These are phyloP conservation scores for Candida sphagnicola DNA, from an alignment of 805 yeast species.

Conservation along the genomic window DNA sequence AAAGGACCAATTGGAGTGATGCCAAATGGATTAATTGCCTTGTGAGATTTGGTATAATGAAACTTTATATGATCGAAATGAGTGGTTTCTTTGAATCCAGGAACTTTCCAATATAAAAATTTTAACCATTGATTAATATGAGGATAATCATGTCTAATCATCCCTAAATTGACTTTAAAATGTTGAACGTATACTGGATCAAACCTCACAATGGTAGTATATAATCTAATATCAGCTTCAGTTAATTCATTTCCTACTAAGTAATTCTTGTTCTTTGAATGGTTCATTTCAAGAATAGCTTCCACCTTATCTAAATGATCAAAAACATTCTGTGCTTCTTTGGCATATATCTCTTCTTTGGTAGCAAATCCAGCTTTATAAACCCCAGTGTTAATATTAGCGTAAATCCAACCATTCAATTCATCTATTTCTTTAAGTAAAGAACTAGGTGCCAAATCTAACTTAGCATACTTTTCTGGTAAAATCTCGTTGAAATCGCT, in stretches of 20 bases:
- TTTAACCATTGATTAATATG: conserved; percentile 74
- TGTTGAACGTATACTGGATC: conserved; percentile 94
- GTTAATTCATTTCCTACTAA: conserved; percentile 67
- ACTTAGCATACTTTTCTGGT: conserved; percentile 41
- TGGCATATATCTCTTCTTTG: conserved; percentile 75
- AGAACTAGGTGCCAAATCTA: conserved; percentile 61
- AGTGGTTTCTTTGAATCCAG: conserved; percentile 74
- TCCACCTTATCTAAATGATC: conserved; percentile 69
- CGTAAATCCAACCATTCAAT: conserved; percentile 78
- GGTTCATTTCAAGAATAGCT: conserved; percentile 46
- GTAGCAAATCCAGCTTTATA: conserved; percentile 91
- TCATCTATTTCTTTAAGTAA: conserved; percentile 63
- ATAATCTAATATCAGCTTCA: conserved; percentile 87
- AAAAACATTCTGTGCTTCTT: conserved; percentile 61
- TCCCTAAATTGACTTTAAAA: conserved; percentile 85
- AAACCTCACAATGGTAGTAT: conserved; percentile 82
- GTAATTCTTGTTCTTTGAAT: conserved; percentile 26
- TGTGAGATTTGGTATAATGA: conserved; percentile 87
- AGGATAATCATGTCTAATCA: conserved; percentile 79
- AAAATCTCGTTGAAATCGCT: conserved; percentile 64
- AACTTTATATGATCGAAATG: conserved; percentile 85
- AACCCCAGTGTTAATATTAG: conserved; percentile 85
- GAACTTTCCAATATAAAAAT: conserved; percentile 74
- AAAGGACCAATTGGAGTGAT: conserved; percentile 89
- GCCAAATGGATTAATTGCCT: conserved; percentile 72